A percentile compares a stretch with the other conserved stretches of the same genome.
Conservation (phyloP, 345 rosid genomes). For the Kandelia obovata region DNA sequence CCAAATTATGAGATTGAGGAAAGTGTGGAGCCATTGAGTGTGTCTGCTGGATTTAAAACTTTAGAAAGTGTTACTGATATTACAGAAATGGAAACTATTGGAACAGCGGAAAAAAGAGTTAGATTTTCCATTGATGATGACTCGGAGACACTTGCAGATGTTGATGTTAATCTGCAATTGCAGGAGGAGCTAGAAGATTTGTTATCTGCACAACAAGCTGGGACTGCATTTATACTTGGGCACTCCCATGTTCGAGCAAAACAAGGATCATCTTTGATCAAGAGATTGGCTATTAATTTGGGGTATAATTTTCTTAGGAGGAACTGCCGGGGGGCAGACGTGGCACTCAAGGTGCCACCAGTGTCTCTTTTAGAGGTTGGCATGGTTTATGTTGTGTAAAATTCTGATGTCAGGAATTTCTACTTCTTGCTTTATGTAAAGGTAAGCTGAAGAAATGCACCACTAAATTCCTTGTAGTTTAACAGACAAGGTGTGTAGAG, state of each 20-base stretch:
- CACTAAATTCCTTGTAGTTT: slow-evolving; percentile 1
- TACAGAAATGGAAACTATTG: slow-evolving; percentile 60
- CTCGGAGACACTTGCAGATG: slow-evolving; percentile 26
- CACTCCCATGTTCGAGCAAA: slow-evolving; percentile 92
- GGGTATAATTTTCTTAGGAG: slow-evolving; percentile 87
- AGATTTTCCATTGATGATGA: slow-evolving; percentile 65
- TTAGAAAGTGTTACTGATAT: slow-evolving; percentile 62
- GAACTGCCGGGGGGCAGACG: slow-evolving; percentile 90
- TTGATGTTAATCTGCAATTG: slow-evolving; percentile 34
- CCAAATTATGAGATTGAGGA: slow-evolving; percentile 63
- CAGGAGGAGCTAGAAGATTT: slow-evolving; percentile 71
- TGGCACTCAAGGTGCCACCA: slow-evolving; percentile 86
- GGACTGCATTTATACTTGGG: slow-evolving; percentile 86
- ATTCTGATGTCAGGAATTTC: neutral
- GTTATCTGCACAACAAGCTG: slow-evolving; percentile 65
- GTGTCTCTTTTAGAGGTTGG: slow-evolving; percentile 90
- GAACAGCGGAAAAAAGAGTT: slow-evolving; percentile 43
- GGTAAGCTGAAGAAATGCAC: neutral
- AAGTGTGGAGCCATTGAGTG: slow-evolving; percentile 60
- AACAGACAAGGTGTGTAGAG: neutral
- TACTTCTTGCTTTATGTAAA: neutral
- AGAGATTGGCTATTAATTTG: slow-evolving; percentile 65
- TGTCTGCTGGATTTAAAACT: slow-evolving; percentile 61
- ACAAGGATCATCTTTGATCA: slow-evolving; percentile 83
- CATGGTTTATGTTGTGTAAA: slow-evolving; percentile 78